A percentile compares a stretch with the other conserved stretches of the same genome.
Evolutionary conservation across 352 stramenopile species (phyloP).

Genomic region (Paralagenidium karlingii): DNA sequence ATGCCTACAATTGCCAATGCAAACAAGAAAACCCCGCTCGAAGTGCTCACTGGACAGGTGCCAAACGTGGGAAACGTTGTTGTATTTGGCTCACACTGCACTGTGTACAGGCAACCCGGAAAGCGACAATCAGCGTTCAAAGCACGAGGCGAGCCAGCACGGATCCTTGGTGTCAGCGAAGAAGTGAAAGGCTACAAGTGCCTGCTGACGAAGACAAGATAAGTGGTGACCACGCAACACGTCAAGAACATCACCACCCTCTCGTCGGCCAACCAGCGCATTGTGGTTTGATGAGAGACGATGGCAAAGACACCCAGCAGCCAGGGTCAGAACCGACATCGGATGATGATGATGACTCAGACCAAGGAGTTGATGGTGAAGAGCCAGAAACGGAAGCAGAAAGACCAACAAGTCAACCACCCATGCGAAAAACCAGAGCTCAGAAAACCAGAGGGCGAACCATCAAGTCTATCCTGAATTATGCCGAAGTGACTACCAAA

Average conservation of each 20-base stretch:
- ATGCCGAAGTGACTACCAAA: too few species aligned
- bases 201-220: background rate
- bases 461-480: too few species aligned
- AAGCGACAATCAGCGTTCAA: background rate
- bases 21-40: slow-evolving; percentile 1
- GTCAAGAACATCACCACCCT: slow-evolving; percentile 6
- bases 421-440: too few species aligned
- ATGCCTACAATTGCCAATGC: slow-evolving; percentile 3
- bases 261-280: too few species aligned
- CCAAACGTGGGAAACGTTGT: slow-evolving; percentile 1
- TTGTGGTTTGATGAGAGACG: too few species aligned
- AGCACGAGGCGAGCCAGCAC: background rate
- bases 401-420: too few species aligned
- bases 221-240: background rate
- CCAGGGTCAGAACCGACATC: too few species aligned
- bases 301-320: too few species aligned
- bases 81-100: slow-evolving; percentile 2
- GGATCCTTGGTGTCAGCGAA: background rate
- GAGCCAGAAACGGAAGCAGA: too few species aligned
- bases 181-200: background rate
- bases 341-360: too few species aligned
- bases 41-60: background rate
- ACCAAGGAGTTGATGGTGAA: too few species aligned
- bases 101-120: slow-evolving; percentile 1
- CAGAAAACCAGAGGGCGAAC: too few species aligned